Percentiles rank a stretch among this genome's conserved stretches.
Evolutionary conservation across 768 basidiomycete genomes (phyloP).

Genomic region (Obba rivulosa): DNA sequence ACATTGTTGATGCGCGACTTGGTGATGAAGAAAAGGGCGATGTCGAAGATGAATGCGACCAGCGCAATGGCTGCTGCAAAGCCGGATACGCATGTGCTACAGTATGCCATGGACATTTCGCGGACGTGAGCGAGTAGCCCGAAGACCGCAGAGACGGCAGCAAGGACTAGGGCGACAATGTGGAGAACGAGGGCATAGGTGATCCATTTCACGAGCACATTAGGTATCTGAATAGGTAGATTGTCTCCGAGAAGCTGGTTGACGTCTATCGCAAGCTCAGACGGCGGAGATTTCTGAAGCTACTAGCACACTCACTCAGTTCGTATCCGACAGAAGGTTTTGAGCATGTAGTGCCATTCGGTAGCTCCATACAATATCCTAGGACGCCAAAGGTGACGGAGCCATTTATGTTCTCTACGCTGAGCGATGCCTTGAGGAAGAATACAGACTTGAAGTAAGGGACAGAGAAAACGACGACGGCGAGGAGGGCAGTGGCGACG

Average conservation of each 20-base stretch:
- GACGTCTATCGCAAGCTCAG: constrained; percentile 54
- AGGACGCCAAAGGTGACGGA: constrained; percentile 81
- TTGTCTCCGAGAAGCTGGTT: constrained; percentile 73
- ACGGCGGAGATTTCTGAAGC: neutral
- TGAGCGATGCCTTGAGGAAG: constrained; percentile 76
- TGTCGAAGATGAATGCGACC: constrained; percentile 88
- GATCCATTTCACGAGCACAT: constrained; percentile 87
- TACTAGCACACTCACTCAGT: constrained; percentile 53
- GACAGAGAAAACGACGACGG: constrained; percentile 85
- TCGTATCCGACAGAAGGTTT: constrained; percentile 81
- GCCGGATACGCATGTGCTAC: constrained; percentile 75
- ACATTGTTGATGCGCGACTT: constrained; percentile 75
- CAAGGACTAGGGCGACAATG: constrained; percentile 75
- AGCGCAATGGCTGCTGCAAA: constrained; percentile 77
- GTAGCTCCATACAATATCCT: constrained; percentile 74
- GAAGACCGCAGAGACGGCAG: constrained; percentile 68
- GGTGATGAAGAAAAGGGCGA: constrained; percentile 86
- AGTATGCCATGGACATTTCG: constrained; percentile 81
- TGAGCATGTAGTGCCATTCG: constrained; percentile 62
- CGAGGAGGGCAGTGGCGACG: constrained; percentile 71
- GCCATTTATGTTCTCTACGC: constrained; percentile 43
- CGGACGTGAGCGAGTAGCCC: constrained; percentile 86
- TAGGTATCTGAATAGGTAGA: constrained; percentile 65
- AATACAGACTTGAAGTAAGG: constrained; percentile 85
- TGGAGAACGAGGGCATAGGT: constrained; percentile 93